Base-by-base conservation (phyloP, 371 early-diverging fungal species). In the Zopfochytrium polystomum region DNA sequence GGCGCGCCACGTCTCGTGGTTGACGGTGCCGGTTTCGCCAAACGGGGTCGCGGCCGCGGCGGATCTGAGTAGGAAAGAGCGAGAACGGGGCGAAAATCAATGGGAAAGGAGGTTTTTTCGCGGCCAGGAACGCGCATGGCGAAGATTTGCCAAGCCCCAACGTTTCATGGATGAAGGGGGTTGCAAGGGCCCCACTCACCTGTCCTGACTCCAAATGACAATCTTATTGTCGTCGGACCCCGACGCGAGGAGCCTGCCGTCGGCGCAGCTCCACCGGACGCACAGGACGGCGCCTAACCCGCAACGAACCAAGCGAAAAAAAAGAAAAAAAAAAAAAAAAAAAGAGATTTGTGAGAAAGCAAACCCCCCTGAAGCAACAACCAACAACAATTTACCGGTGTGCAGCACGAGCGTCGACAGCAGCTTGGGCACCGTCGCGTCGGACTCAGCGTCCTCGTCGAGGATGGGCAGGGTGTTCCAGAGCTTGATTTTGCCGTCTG, bases 281-380 rank as follows among this genome's bases (percentile, higher is more conserved):
- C 95, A 95, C 35, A 96, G 72, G 2, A 96, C 93, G 1, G 94
- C 87, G 15, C n/a, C n/a, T n/a, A n/a, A n/a, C n/a, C n/a, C n/a
- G n/a, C n/a, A n/a, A n/a, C n/a, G n/a, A n/a, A n/a, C n/a, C n/a
- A n/a, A n/a, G n/a, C n/a, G n/a, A n/a, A n/a, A n/a, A n/a, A n/a
- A n/a, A 91, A 91, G 88, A 62, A 7, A 32, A 22, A 60, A 58
- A 27, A 58, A 44, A 46, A 31, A 11, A 15, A 34, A 2, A 30
- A 22, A 49, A 29, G 44, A 11, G 46, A n/a, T 53, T 18, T 35
- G 11, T 7, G 34, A 58, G 13, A 15, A 29, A 11, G 30, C 44
- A 20, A 42, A 22, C 3, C 2, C 26, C 23, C 23, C 31, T 31
- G 4, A n/a, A n/a, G n/a, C n/a, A n/a, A n/a, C n/a, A n/a, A n/a